Evolutionary conservation across 2,329 filamentous ascomycete genomes (phyloP), one percentile per base, ranked within the genome.

Genomic region (Hypoxylon sp.): DNA sequence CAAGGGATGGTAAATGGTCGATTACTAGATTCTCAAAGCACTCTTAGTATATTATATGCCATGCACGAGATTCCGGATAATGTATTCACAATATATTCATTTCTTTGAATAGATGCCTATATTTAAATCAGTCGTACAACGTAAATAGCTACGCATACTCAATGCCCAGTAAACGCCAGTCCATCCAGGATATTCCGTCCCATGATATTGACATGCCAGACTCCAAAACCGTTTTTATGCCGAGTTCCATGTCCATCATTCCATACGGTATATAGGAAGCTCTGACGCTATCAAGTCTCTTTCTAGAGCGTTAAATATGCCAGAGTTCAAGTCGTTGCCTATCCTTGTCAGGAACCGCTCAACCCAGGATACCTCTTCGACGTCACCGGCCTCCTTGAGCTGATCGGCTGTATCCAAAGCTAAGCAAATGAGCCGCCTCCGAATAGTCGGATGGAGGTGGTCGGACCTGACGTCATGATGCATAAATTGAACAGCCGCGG

Each of bases 401-500:
- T 71, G 65, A 29, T 73, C 70, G 4, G 71, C 68, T 5, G 75
- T 71, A 52, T 78, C 76, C 6, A 75, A 53, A 19, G 75, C 71
- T 3, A 78, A 50, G 50, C 67, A 76, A 26, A 72, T 44, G 22
- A 73, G 26, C 17, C 69, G 52, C 29, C 58, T 69, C 13, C 68
- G 67, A 1, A 22, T 35, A 10, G 10, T 26, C 13, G 69, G 13
- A 42, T 10, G 13, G 26, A 64, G 53, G 9, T 53, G 22, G 3
- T 44, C 24, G n/a, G 64, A 26, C 1, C 66, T 35, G 8, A 51
- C 51, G 13, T 58, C 67, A 13, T 44, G 31, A 44, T 77, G 69
- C 17, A 89, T 81, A 59, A 85, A 83, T 1, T 80, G 73, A 10
- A 89, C 72, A 0, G 87, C 87, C 1, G 81, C 80, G 1, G 78